Base-by-base conservation (phyloP, 768 basidiomycete species). In the Amanita pallidorosea region DNA sequence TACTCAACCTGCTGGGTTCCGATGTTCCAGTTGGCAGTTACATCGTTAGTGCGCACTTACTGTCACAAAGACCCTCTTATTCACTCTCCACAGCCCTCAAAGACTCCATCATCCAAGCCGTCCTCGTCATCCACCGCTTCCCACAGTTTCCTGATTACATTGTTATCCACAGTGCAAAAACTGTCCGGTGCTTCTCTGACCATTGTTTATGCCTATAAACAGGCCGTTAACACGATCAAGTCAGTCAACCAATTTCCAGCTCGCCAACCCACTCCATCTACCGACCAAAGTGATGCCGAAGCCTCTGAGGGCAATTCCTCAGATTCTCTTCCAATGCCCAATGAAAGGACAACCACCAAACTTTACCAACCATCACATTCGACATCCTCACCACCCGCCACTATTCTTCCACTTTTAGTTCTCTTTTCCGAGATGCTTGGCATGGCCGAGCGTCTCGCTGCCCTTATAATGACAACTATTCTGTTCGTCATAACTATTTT, bases 131-230 rank as follows among this genome's bases (percentile, higher is more conserved):
- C 61, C 27, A 58, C 66, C 48, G 67, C 72, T 20, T 70, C 81
- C 49, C 76, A 84, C 34, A 69, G 70, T 45, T 61, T 88, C 35
- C 68, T 87, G 47, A 74, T 92, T 41, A 62, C 85, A 54, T 65
- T 87, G 17, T 81, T 94, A 18, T 87, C 90, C 11, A 73, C 81
- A 25, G 71, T 91, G 12, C 88, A 88, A 57, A 70, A 74, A 5
- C 63, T 90, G 31, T 88, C 88, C 0, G 81, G 85, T 7, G 65
- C 72, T 34, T 82, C 81, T 56, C 76, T 90, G 11, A 71, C 79
- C 34, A 67, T 90, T 47, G 79, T 86, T 42, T 76, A 83, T 44
- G 69, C 76, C 18, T 85, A 86, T 69, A 81, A 77, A 61, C 82
- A 80, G 56, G 72, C 76, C 12, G 60, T 84, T 7, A 68, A 66